phyloP scores from a whole-genome alignment of 2,329 filamentous ascomycete genomes.

The Pseudogymnoascus sp. region DNA sequence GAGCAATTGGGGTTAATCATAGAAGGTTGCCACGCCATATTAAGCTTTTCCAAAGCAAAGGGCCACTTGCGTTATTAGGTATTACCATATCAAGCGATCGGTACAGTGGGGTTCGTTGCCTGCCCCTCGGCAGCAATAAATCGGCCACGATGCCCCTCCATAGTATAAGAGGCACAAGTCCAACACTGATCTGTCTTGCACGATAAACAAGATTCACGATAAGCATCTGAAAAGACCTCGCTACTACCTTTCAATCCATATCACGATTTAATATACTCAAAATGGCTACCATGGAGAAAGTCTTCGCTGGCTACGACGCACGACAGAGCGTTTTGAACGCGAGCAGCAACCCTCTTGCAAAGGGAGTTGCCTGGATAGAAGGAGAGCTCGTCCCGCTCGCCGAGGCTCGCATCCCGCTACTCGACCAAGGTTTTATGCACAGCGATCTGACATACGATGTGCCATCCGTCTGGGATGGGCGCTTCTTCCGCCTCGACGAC shows the following conservation, averaged over 20 bases:
- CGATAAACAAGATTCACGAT: not conserved
- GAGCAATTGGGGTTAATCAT: not conserved
- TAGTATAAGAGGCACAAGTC: not conserved
- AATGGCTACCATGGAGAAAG: slow-evolving; percentile 39
- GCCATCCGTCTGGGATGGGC: slow-evolving; percentile 44
- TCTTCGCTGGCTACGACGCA: slow-evolving; percentile 34
- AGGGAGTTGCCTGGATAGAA: slow-evolving; percentile 42
- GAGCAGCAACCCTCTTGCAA: slow-evolving; percentile 34
- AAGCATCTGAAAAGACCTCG: not conserved
- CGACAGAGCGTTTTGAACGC: slow-evolving; percentile 28
- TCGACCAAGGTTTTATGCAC: slow-evolving; percentile 46
- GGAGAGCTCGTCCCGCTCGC: slow-evolving; percentile 36
- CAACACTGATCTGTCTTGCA: not conserved
- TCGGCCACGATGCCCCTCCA: not conserved
- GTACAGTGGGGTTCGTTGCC: not conserved
- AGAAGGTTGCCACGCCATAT: not conserved
- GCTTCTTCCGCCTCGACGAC: slow-evolving; percentile 45
- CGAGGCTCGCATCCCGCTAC: slow-evolving; percentile 42
- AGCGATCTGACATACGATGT: slow-evolving; percentile 48
- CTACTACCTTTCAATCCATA: not conserved
- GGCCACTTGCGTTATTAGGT: slow-evolving; percentile 1
- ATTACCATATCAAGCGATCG: slow-evolving; percentile 5
- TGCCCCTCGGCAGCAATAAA: not conserved
- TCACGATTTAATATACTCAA: slow-evolving; percentile 4
- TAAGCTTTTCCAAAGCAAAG: not conserved